phyloP scores from a whole-genome alignment of 192 early-diverging fungal species.

The Coemansia sp. region DNA sequence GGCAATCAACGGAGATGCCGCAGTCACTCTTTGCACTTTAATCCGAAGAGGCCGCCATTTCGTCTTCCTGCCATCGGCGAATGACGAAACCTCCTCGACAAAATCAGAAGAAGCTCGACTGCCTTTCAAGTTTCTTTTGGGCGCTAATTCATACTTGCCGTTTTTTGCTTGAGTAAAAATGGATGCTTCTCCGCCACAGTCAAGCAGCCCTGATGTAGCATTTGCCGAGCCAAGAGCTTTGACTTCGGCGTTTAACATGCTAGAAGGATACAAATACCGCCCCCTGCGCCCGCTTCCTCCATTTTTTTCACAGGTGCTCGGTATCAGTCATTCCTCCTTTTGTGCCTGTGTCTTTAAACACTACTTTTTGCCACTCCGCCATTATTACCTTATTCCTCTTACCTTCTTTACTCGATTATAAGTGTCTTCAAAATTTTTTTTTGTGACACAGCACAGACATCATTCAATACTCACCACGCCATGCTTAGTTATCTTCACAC shows the following conservation, averaged over 20 bases:
- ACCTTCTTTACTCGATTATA: too few relatives aligned
- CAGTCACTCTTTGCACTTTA: background rate
- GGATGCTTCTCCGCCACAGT: background rate
- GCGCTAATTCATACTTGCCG: background rate
- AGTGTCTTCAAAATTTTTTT: too few relatives aligned
- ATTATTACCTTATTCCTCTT: too few relatives aligned
- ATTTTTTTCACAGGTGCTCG: background rate
- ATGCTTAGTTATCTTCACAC: too few relatives aligned
- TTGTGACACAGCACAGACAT: too few relatives aligned
- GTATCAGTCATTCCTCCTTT: background rate
- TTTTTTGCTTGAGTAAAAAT: background rate
- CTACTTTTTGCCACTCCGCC: background rate
- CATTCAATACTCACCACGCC: too few relatives aligned
- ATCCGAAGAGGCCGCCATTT: background rate
- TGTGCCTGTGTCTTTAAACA: background rate
- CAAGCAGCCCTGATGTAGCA: background rate
- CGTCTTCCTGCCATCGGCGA: background rate
- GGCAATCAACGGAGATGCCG: background rate
- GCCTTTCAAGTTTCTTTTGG: background rate
- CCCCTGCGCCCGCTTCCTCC: background rate
- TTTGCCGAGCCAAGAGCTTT: background rate
- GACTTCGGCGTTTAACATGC: background rate
- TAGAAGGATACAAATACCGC: background rate
- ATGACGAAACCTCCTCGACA: background rate
- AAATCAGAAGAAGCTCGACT: background rate